Base-by-base conservation (phyloP, 441 rosid genomes). In the Melastoma candidum region DNA sequence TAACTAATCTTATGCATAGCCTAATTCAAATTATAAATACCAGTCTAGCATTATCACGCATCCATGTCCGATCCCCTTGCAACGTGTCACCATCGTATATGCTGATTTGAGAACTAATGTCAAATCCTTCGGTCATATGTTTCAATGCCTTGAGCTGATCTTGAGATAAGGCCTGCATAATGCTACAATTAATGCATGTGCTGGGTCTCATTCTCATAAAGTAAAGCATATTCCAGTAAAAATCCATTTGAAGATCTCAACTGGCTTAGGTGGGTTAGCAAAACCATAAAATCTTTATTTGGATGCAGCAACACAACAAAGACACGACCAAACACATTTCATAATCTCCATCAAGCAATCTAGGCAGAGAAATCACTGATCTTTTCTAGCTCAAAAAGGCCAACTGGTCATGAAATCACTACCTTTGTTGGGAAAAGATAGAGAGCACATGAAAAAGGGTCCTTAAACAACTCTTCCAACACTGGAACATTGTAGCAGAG, bases 401-500 rank as follows among this genome's bases (percentile, higher is more conserved):
- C 45, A 41, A 26, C 1, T 11, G 22, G 29, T 3, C 55, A 13
- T 51, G 44, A 11, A 27, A 52, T 41, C 39, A 11, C 41, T 12
- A 86, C 97, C 96, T 93, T 93, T 53, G 97, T 89, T 12, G 98
- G 98, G 74, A 93, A 89, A 71, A 89, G 71, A 70, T 88, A 86
- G 25, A 93, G 68, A 63, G 98, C 97, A 77, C 96, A 86, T 60
- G 90, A 66, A 53, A 72, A 75, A 63, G 77, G 67, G 65, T 93
- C 65, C 49, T 72, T 78, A 58, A 77, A 79, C 70, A 93, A 65
- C 58, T 66, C 81, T 72, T 93, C 97, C 63, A 93, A 75, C 71
- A 93, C 90, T 44, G 96, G 98, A 62, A 86, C 70, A 68, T 89
- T 93, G 67, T 93, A 93, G 83, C 98, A 93, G 60, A 93, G 84